phyloP scores from a whole-genome alignment of 169 alveolate species.

The Besnoitia besnoiti region DNA sequence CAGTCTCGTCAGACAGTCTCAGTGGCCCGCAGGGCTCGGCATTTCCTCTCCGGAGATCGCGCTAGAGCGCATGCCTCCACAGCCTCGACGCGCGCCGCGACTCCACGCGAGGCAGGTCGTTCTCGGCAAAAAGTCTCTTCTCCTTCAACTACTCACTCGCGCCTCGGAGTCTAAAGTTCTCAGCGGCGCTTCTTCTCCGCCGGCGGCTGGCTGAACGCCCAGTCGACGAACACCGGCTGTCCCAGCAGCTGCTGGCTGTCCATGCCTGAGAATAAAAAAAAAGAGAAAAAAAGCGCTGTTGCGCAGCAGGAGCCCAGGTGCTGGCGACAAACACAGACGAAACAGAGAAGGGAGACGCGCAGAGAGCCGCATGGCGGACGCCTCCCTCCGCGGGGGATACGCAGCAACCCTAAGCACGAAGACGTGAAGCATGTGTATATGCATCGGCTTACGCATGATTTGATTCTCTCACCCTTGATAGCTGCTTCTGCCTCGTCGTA shows the following conservation, averaged over 20 bases:
- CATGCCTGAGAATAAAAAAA: slow-evolving; percentile 21
- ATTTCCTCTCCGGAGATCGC: too few relatives aligned
- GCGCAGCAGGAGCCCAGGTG: not conserved
- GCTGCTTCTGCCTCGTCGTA: slow-evolving; percentile 69
- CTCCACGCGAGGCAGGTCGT: too few relatives aligned
- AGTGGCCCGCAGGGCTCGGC: too few relatives aligned
- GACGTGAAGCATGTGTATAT: not conserved
- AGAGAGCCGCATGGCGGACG: not conserved
- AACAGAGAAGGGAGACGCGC: not conserved
- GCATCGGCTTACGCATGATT: not conserved
- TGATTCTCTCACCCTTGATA: slow-evolving; percentile 55
- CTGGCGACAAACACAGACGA: not conserved
- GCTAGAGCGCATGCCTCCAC: too few relatives aligned
- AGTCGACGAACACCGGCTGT: slow-evolving; percentile 50
- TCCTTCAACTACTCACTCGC: not conserved
- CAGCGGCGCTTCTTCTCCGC: not conserved
- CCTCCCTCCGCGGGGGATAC: not conserved
- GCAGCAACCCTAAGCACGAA: not conserved
- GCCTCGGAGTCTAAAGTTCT: not conserved
- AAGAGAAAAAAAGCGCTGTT: too few relatives aligned
- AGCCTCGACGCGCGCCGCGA: too few relatives aligned
- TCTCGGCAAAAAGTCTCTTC: too few relatives aligned
- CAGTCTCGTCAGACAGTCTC: too few relatives aligned
- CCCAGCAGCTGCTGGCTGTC: slow-evolving; percentile 44
- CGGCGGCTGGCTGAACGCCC: slow-evolving; percentile 61